Conservation (phyloP, 345 rosid species). For the Populus alba region DNA sequence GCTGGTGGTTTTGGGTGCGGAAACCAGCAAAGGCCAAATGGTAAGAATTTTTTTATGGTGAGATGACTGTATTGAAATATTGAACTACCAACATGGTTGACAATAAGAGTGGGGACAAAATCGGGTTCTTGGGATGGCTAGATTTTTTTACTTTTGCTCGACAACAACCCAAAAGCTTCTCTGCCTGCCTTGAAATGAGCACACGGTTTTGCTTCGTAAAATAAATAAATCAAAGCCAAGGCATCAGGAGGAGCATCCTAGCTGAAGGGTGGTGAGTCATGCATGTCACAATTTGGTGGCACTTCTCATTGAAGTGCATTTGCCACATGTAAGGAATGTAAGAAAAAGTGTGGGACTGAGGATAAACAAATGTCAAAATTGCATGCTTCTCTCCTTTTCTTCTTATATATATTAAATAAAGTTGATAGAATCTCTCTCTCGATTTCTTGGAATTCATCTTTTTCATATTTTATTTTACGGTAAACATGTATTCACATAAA, state of each 20-base stretch:
- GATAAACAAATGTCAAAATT: not conserved
- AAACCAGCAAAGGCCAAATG: not conserved
- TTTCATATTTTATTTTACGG: no score
- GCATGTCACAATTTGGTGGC: no score
- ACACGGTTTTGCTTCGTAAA: not conserved
- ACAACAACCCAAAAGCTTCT: not conserved
- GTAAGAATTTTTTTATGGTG: not conserved
- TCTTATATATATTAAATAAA: no score
- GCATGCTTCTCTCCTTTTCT: not conserved
- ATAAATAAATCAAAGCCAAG: not conserved
- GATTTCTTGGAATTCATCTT: no score
- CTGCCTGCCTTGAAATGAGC: not conserved
- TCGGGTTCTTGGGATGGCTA: no score
- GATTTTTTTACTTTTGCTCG: not conserved
- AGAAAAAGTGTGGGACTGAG: not conserved
- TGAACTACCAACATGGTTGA: no score
- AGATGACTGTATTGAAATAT: no score
- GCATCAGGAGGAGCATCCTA: not conserved
- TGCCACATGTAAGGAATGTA: not conserved
- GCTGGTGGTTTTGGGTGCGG: not conserved
- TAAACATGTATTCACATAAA: no score
- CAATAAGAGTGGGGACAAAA: no score
- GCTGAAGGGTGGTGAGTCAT: not conserved
- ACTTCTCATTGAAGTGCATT: not conserved
- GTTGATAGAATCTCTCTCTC: no score